Percentiles rank a stretch among this genome's conserved stretches.
Evolutionary conservation across 805 yeast genomes (phyloP).

Genomic region (Metschnikowia kunwiensis): DNA sequence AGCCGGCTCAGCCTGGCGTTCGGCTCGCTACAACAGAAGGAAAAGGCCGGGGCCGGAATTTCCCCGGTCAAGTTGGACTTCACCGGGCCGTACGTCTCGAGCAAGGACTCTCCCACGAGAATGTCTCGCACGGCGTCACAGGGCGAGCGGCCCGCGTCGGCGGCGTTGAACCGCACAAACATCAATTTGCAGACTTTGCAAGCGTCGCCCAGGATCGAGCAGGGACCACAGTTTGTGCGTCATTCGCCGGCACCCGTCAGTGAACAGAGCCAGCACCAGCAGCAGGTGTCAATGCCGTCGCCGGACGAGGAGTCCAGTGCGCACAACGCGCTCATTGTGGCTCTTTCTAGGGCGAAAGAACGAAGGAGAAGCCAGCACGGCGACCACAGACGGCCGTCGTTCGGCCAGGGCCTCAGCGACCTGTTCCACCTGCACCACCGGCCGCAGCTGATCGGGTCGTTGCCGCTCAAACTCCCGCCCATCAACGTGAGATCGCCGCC

Average conservation of each 20-base stretch:
- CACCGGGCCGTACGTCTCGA: conserved; percentile 22
- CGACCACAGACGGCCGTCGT: conserved; percentile 14
- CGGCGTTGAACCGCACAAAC: conserved; percentile 28
- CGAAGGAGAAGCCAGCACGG: conserved; percentile 12
- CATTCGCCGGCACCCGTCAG: conserved; percentile 1
- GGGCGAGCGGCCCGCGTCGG: conserved; percentile 17
- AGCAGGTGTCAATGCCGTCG: conserved; percentile 21
- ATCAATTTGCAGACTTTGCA: conserved; percentile 38
- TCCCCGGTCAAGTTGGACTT: conserved; percentile 25
- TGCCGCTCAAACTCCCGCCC: conserved; percentile 16
- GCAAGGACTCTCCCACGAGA: conserved; percentile 23
- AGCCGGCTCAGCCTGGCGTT: conserved; percentile 38
- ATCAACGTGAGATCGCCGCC: conserved; percentile 12
- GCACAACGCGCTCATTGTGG: conserved; percentile 43
- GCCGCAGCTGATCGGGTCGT: neutral
- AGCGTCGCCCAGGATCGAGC: conserved; percentile 25
- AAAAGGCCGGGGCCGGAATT: conserved; percentile 9
- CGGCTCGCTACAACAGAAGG: conserved; percentile 35
- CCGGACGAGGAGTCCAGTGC: conserved; percentile 45
- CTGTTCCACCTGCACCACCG: conserved; percentile 3
- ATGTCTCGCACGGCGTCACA: conserved; percentile 10
- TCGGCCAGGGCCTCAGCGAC: conserved; percentile 10
- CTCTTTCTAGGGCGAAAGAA: conserved; percentile 29
- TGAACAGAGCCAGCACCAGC: neutral
- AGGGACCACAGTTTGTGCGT: neutral